A percentile compares a stretch with the other conserved stretches of the same genome.
Evolutionary conservation across 495 filamentous ascomycete species (phyloP).

Genomic region (Penicillium samsonianum): DNA sequence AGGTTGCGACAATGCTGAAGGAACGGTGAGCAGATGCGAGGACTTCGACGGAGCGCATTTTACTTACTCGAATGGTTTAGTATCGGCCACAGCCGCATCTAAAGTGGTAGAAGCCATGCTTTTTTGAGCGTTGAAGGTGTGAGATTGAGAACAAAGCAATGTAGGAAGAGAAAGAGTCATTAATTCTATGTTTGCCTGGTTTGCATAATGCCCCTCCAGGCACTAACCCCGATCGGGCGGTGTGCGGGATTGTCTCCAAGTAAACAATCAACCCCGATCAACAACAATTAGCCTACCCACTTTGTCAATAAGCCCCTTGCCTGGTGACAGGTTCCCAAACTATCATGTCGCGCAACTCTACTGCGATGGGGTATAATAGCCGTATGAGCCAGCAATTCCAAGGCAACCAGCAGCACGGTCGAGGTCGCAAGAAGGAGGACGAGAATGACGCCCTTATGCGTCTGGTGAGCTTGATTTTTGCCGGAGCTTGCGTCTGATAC

Average conservation of each 20-base stretch:
- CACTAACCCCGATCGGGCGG: slow-evolving; percentile 41
- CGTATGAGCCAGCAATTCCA: slow-evolving; percentile 75
- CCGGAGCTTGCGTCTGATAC: slow-evolving; percentile 5
- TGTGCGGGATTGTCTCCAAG: slow-evolving; percentile 33
- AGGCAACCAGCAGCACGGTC: slow-evolving; percentile 60
- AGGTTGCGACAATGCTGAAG: slow-evolving; percentile 59
- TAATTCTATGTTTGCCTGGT: slow-evolving; percentile 46
- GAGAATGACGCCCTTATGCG: slow-evolving; percentile 87
- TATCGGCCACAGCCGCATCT: slow-evolving; percentile 26
- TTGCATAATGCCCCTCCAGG: slow-evolving; percentile 43
- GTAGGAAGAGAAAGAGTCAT: slow-evolving; percentile 36
- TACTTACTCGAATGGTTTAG: slow-evolving; percentile 48
- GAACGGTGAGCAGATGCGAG: slow-evolving; percentile 18
- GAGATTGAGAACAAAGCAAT: slow-evolving; percentile 6
- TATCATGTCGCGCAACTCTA: slow-evolving; percentile 12
- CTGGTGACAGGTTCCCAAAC: slow-evolving; percentile 3
- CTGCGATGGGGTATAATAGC: slow-evolving; percentile 59
- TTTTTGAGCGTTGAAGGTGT: slow-evolving; percentile 10
- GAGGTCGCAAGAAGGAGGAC: slow-evolving; percentile 74
- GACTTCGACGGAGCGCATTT: not conserved
- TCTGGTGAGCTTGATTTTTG: slow-evolving; percentile 52
- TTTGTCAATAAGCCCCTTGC: slow-evolving; percentile 10
- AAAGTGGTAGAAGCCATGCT: slow-evolving; percentile 40
- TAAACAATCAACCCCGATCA: slow-evolving; percentile 43
- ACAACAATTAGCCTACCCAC: slow-evolving; percentile 21